Evolutionary conservation across 2,329 filamentous ascomycete genomes (phyloP).

Genomic region (Dactylellina sp.): DNA sequence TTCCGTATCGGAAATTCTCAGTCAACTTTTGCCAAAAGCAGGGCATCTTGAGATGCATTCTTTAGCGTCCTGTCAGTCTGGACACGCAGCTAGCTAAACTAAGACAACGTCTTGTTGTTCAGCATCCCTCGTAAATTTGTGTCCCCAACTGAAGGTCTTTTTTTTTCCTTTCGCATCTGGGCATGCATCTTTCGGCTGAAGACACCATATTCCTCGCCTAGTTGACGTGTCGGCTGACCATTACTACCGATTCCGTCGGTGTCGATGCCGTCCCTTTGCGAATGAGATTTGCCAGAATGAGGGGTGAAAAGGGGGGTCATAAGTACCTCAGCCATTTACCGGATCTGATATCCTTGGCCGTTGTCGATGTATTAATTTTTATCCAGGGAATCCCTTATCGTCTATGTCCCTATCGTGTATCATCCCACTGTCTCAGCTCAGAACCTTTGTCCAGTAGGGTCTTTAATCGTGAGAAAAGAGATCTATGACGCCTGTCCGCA

Average conservation of each 20-base stretch:
- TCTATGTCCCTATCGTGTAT: constrained; percentile 52
- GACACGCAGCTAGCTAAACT: constrained; percentile 20
- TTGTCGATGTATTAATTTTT: constrained; percentile 38
- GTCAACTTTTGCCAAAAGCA: constrained; percentile 10
- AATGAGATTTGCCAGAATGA: constrained; percentile 39
- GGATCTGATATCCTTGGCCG: constrained; percentile 50
- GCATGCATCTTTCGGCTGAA: constrained; percentile 57
- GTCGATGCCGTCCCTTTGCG: constrained; percentile 46
- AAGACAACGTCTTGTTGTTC: constrained; percentile 21
- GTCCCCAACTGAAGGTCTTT: constrained; percentile 28
- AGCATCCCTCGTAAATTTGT: constrained; percentile 21
- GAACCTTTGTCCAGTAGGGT: constrained; percentile 41
- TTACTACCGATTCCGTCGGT: constrained; percentile 55
- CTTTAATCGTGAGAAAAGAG: constrained; percentile 38
- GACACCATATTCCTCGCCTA: constrained; percentile 55
- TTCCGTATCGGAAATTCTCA: constrained; percentile 26
- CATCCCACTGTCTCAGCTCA: constrained; percentile 56
- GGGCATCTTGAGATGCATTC: constrained; percentile 8
- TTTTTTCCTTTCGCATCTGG: constrained; percentile 21
- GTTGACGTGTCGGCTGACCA: constrained; percentile 57
- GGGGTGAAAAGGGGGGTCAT: constrained; percentile 28
- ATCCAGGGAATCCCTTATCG: constrained; percentile 51
- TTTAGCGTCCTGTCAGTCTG: constrained; percentile 40
- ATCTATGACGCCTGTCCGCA: constrained; percentile 39
- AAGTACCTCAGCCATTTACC: constrained; percentile 45